A percentile compares a stretch with the other conserved stretches of the same genome.
phyloP scores from a whole-genome alignment of 2,329 filamentous ascomycete genomes.

The Talaromyces sp. region DNA sequence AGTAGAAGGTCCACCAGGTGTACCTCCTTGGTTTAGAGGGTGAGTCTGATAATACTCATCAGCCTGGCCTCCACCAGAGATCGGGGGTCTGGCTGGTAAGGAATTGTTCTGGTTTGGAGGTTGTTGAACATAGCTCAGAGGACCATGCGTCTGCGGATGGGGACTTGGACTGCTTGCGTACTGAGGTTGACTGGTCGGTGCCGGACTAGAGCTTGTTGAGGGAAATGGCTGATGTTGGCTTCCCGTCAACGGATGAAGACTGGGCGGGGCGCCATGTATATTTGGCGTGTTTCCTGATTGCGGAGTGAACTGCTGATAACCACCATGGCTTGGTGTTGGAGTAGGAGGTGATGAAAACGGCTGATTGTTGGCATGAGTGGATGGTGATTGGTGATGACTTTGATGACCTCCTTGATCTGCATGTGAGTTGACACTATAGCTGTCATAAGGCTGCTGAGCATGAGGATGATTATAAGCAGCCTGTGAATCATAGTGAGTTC shows the following conservation, averaged over 20 bases:
- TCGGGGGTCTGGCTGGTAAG: neutral
- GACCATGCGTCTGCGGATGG: neutral
- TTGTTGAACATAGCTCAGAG: neutral
- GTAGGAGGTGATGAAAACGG: neutral
- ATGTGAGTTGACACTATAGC: neutral
- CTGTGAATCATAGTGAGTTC: neutral
- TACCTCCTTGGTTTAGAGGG: neutral
- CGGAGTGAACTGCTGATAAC: neutral
- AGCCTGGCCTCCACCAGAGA: neutral
- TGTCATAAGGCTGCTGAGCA: neutral
- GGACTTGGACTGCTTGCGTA: neutral
- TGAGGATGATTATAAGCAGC: neutral
- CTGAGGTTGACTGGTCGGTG: neutral
- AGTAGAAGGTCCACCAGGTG: neutral
- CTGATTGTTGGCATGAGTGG: neutral
- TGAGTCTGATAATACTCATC: conserved; percentile 4
- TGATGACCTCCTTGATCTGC: neutral
- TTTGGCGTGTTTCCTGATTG: neutral
- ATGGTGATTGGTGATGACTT: neutral
- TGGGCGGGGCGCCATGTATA: neutral
- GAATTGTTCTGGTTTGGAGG: neutral
- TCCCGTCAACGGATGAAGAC: neutral
- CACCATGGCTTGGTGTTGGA: neutral
- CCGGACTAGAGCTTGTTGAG: neutral
- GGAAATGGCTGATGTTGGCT: neutral